Evolutionary conservation across 306 rosid genomes (phyloP).

Genomic region (Cajanus cajan): DNA sequence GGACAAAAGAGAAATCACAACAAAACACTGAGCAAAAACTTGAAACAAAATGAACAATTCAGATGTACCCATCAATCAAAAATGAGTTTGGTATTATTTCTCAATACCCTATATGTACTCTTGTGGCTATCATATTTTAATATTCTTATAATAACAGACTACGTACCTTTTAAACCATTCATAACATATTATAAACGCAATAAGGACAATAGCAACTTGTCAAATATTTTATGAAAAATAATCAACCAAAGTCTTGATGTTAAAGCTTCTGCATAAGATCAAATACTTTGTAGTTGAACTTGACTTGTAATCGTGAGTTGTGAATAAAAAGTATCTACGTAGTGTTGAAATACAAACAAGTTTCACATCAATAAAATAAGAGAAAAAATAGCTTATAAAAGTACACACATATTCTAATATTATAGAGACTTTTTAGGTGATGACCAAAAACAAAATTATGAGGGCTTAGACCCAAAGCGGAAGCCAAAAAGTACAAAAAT

Average conservation of each 20-base stretch:
- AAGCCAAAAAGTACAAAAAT: too few species aligned
- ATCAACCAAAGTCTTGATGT: not conserved
- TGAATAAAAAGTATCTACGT: too few species aligned
- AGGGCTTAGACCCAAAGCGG: too few species aligned
- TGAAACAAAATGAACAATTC: not conserved
- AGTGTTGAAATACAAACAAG: too few species aligned
- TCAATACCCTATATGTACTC: not conserved
- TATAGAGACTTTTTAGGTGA: too few species aligned
- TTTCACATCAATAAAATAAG: too few species aligned
- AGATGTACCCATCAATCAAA: not conserved
- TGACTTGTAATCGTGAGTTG: not conserved
- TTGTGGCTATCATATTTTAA: not conserved
- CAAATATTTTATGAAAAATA: not conserved
- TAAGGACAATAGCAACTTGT: not conserved
- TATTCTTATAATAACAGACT: not conserved
- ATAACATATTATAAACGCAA: not conserved
- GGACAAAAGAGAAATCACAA: not conserved
- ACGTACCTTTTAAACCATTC: not conserved
- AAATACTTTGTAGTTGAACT: not conserved
- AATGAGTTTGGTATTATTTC: slow-evolving; percentile 9
- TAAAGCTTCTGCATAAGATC: not conserved
- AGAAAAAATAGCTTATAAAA: too few species aligned
- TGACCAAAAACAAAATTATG: too few species aligned
- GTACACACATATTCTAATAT: too few species aligned
- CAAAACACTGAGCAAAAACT: not conserved